Evolutionary conservation across 2,329 filamentous ascomycete species (phyloP).

Genomic region (Microcyclospora pomicola): DNA sequence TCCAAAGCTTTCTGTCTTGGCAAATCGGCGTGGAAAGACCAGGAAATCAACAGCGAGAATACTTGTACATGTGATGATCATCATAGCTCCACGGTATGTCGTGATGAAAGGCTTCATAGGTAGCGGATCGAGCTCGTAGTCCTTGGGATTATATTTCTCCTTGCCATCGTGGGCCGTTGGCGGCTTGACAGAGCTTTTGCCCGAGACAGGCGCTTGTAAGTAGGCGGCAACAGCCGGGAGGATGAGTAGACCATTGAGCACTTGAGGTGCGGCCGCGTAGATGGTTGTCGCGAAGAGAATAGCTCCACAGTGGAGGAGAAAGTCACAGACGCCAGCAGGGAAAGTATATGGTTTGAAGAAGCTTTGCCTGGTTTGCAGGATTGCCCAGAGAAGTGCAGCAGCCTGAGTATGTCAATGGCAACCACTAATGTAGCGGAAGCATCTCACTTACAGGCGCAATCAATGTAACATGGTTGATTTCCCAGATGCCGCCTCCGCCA

Average conservation of each 20-base stretch:
- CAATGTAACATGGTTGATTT: conserved; percentile 76
- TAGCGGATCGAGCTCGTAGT: conserved; percentile 35
- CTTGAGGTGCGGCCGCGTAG: conserved; percentile 60
- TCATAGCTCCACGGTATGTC: conserved; percentile 79
- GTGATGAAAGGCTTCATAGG: conserved; percentile 88
- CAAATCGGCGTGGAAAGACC: conserved; percentile 84
- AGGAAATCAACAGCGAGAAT: conserved; percentile 96
- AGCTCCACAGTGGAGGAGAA: conserved; percentile 70
- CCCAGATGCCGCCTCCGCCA: conserved; percentile 64
- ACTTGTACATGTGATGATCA: conserved; percentile 75
- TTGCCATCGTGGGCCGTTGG: conserved; percentile 9
- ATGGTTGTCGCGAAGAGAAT: conserved; percentile 76
- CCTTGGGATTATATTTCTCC: conserved; percentile 9
- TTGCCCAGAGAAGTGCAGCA: conserved; percentile 74
- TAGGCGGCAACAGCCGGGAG: conserved; percentile 44
- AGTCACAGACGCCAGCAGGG: conserved; percentile 61
- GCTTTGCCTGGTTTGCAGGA: conserved; percentile 66
- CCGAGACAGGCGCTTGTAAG: conserved; percentile 31
- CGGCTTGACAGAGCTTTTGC: conserved; percentile 14
- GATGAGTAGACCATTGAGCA: conserved; percentile 62
- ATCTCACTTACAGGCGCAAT: conserved; percentile 60
- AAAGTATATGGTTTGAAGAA: conserved; percentile 68
- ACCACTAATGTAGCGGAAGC: neutral
- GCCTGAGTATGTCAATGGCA: conserved; percentile 39
- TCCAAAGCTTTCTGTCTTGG: conserved; percentile 98